A percentile compares a stretch with the other conserved stretches of the same genome.
Evolutionary conservation across 164 flowering plant genomes (phyloP).

Genomic region (Santalum album): DNA sequence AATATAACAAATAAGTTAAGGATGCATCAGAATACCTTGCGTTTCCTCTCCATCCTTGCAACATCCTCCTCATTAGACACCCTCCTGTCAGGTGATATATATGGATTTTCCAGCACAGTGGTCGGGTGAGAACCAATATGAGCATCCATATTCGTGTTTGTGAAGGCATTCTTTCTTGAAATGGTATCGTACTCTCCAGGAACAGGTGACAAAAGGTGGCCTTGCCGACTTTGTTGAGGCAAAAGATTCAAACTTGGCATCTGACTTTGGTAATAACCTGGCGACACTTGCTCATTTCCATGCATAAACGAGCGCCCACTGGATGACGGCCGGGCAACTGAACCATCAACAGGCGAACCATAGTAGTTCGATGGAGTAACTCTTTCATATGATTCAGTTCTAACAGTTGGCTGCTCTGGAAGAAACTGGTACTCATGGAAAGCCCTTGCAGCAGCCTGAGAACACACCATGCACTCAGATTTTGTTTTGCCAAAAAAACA

Average conservation of each 20-base stretch:
- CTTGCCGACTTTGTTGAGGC: slow-evolving; percentile 53
- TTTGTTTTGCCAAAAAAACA: not conserved
- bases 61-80: slow-evolving; percentile 41
- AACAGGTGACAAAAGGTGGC: slow-evolving; percentile 30
- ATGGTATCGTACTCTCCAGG: slow-evolving; percentile 41
- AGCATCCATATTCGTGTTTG: slow-evolving; percentile 31
- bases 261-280: slow-evolving; percentile 39
- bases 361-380: slow-evolving; percentile 40
- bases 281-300: slow-evolving; percentile 41
- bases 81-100: slow-evolving; percentile 39
- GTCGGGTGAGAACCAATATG: slow-evolving; percentile 42
- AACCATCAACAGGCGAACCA: slow-evolving; percentile 37
- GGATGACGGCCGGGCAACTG: slow-evolving; percentile 37
- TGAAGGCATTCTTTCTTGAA: slow-evolving; percentile 31
- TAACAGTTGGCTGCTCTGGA: slow-evolving; percentile 80
- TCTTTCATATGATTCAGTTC: slow-evolving; percentile 55
- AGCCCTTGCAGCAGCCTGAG: slow-evolving; percentile 42
- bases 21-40: slow-evolving; percentile 46
- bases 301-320: slow-evolving; percentile 30
- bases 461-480: not conserved
- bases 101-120: slow-evolving; percentile 38
- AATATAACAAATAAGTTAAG: not conserved
- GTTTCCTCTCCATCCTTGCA: slow-evolving; percentile 57
- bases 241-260: slow-evolving; percentile 31
- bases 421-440: slow-evolving; percentile 85